Evolutionary conservation across 176 grass and related monocot genomes (phyloP), one percentile per base, ranked within the genome.

Genomic region (Cocos nucifera): DNA sequence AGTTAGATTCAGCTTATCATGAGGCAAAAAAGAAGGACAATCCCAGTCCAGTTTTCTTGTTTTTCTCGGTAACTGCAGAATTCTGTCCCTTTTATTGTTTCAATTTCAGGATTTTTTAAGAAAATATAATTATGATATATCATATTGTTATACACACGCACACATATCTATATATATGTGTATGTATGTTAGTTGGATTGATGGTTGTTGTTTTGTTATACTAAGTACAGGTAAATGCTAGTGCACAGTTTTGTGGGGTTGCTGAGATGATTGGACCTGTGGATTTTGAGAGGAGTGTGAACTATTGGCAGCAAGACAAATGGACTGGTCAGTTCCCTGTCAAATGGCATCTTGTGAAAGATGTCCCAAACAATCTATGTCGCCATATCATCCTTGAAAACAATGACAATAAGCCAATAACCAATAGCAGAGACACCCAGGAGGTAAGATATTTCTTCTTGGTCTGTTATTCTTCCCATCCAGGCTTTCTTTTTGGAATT

Each of bases 241-340:
- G 84, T 74, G 80, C 76, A n/a, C 84, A 94, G 57, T 94, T 94
- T 58, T 94, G 89, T 16, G 84, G 89, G 16, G 78, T 94, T 23
- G 89, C 89, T 66, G 89, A 94, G 89, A 94, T 94, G 89, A 83
- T 76, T 74, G 89, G 84, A 70, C 71, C 80, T 15, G 89, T 94
- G 9, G 84, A 94, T 65, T 94, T 94, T 15, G 84, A 94, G 66
- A 88, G 49, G 60, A 94, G 89, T 73, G 89, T 94, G 59, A 63
- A 76, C 73, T 94, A 85, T 26, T 94, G 89, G 89, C 89, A 93
- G 77, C 88, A 88, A 53, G 81, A 85, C 71, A 88, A 94, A 63
- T 94, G 89, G 89, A 88, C 78, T 59, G 89, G 89, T 7, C 89
- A 94, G 59, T 94, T 94, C 62, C 84, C 89, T 35, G 89, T 94